Evolutionary conservation across 1,284 basidiomycete genomes (phyloP).

Genomic region (Malassezia arunalokei): DNA sequence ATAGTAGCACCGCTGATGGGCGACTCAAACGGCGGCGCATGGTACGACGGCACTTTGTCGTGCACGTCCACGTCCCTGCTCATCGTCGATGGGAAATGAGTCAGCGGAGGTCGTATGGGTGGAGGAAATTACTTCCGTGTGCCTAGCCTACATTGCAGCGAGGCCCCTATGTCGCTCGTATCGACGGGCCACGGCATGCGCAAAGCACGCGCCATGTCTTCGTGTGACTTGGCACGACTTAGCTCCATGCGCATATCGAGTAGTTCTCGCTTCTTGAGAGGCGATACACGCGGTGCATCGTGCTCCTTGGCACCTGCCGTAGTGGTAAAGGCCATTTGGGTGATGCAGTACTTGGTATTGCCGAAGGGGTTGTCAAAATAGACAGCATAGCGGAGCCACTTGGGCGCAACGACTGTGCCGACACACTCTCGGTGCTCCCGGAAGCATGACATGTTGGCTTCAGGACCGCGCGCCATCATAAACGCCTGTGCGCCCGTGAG

Average conservation of each 20-base stretch:
- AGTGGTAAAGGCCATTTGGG: slow-evolving; percentile 42
- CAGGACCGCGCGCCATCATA: slow-evolving; percentile 91
- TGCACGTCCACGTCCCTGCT: neutral
- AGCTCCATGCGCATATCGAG: slow-evolving; percentile 1
- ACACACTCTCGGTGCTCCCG: slow-evolving; percentile 47
- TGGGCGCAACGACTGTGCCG: slow-evolving; percentile 31
- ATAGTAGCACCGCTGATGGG: slow-evolving; percentile 33
- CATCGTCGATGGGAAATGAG: neutral
- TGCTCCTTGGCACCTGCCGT: slow-evolving; percentile 8
- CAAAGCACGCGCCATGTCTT: slow-evolving; percentile 8
- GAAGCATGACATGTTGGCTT: slow-evolving; percentile 83
- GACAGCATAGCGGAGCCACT: slow-evolving; percentile 30
- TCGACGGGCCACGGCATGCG: slow-evolving; percentile 7
- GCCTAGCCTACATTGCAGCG: neutral
- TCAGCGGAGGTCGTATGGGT: neutral
- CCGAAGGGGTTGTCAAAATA: slow-evolving; percentile 59
- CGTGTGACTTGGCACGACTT: slow-evolving; percentile 4
- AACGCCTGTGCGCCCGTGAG: slow-evolving; percentile 65
- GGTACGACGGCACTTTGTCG: slow-evolving; percentile 41
- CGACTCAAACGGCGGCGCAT: slow-evolving; percentile 32
- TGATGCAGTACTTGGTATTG: slow-evolving; percentile 82
- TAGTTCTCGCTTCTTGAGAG: slow-evolving; percentile 10
- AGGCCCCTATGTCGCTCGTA: neutral
- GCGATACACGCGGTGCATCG: slow-evolving; percentile 2
- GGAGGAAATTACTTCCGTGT: neutral